phyloP scores from a whole-genome alignment of 352 stramenopile species.

The Pythium dissotocum region DNA sequence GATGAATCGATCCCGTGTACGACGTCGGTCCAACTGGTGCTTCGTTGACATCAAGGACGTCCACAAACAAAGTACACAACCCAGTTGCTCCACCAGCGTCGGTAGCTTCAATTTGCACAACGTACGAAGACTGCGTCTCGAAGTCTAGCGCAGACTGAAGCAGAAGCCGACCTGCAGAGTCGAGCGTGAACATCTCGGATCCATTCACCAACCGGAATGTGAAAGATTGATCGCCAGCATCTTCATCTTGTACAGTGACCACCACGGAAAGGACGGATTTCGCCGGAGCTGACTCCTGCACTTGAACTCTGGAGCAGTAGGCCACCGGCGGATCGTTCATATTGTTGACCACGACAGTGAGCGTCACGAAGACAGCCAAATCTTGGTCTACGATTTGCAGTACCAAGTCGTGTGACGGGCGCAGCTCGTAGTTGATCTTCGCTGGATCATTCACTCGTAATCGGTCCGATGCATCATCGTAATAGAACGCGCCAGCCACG shows the following conservation, averaged over 20 bases:
- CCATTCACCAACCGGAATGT: conserved; percentile 28
- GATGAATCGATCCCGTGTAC: conserved; percentile 41
- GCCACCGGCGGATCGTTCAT: conserved; percentile 33
- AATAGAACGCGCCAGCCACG: conserved; percentile 44
- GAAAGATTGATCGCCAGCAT: conserved; percentile 24
- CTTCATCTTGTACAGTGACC: conserved; percentile 35
- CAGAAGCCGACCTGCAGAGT: conserved; percentile 33
- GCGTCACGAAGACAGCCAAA: neutral
- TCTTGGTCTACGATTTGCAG: conserved; percentile 27
- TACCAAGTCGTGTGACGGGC: conserved; percentile 12
- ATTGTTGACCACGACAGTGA: conserved; percentile 26
- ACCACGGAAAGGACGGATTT: conserved; percentile 17
- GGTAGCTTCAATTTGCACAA: conserved; percentile 32
- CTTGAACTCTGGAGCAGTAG: conserved; percentile 16
- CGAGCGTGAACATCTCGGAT: conserved; percentile 34
- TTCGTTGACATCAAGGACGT: conserved; percentile 48
- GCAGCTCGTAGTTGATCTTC: conserved; percentile 42
- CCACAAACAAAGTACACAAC: conserved; percentile 34
- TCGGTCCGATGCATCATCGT: conserved; percentile 34
- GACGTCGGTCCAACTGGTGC: conserved; percentile 29
- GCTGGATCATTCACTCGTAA: conserved; percentile 33
- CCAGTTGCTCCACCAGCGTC: conserved; percentile 39
- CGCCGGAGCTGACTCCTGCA: conserved; percentile 29
- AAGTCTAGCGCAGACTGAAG: conserved; percentile 39
- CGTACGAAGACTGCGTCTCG: conserved; percentile 33